Conservation (phyloP, 1,284 basidiomycete genomes). For the Pascua sp. region DNA sequence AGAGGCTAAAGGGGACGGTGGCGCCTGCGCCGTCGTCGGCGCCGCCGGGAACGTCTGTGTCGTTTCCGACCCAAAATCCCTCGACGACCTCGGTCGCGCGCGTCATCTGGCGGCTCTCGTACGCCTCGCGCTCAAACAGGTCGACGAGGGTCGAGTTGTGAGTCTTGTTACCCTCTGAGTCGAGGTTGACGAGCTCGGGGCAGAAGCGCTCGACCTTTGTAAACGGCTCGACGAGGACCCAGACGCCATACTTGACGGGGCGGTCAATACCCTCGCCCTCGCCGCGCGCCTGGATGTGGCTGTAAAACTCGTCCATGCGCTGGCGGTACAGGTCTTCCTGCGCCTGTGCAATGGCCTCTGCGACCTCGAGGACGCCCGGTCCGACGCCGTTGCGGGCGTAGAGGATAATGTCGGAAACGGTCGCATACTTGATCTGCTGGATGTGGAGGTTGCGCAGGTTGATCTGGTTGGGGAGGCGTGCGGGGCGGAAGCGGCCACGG, state of each 20-base stretch:
- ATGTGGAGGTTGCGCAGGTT: constrained; percentile 48
- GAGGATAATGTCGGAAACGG: constrained; percentile 81
- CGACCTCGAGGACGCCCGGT: constrained; percentile 52
- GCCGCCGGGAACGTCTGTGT: constrained; percentile 47
- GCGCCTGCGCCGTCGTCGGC: constrained; percentile 38
- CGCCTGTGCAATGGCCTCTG: constrained; percentile 48
- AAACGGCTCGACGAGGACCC: constrained; percentile 67
- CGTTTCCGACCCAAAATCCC: constrained; percentile 56
- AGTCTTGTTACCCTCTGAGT: constrained; percentile 49
- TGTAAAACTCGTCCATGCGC: constrained; percentile 41
- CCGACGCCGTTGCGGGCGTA: constrained; percentile 62
- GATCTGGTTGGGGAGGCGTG: constrained; percentile 43
- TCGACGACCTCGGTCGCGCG: constrained; percentile 72
- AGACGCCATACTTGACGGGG: constrained; percentile 77
- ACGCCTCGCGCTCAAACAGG: constrained; percentile 51
- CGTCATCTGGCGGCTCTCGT: constrained; percentile 54
- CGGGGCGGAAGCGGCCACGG: constrained; percentile 32
- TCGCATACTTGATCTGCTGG: constrained; percentile 71
- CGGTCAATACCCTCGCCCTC: constrained; percentile 37
- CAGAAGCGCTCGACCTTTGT: constrained; percentile 53
- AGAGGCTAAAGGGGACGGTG: constrained; percentile 38
- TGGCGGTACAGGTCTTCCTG: constrained; percentile 45
- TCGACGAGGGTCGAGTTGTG: constrained; percentile 50
- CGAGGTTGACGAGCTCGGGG: constrained; percentile 55
- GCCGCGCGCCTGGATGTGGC: constrained; percentile 14